Evolutionary conservation across 2,329 filamentous ascomycete genomes (phyloP).

Genomic region (Fusarium sterilihyphosum): DNA sequence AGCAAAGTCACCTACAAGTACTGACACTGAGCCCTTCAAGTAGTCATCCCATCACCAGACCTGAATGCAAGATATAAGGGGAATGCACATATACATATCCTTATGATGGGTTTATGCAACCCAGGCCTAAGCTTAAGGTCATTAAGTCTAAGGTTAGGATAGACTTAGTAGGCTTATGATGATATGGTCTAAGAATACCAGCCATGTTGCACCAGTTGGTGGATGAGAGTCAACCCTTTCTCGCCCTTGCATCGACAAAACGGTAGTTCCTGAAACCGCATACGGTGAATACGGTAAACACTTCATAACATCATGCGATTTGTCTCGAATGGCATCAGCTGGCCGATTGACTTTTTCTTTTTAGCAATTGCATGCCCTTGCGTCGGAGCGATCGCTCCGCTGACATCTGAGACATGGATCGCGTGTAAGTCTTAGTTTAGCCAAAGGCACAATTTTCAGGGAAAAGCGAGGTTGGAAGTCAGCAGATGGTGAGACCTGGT

Average conservation of each 20-base stretch:
- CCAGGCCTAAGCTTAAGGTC: not conserved
- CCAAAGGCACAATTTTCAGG: not conserved
- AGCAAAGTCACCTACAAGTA: not conserved
- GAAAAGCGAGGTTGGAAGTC: not conserved
- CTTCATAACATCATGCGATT: not conserved
- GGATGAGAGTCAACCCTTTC: not conserved
- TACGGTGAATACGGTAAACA: not conserved
- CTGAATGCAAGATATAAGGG: not conserved
- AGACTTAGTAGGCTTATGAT: not conserved
- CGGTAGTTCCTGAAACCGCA: not conserved
- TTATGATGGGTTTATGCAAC: not conserved
- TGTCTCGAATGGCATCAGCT: slow-evolving; percentile 12
- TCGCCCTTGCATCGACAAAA: not conserved
- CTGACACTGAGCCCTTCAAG: not conserved
- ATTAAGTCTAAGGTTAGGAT: too few species aligned
- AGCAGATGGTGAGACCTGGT: not conserved
- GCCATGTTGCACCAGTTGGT: not conserved
- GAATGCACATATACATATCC: not conserved
- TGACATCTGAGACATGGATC: slow-evolving; percentile 9
- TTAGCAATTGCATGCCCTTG: not conserved
- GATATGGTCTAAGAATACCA: not conserved
- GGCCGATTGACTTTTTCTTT: not conserved
- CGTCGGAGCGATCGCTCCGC: slow-evolving; percentile 18
- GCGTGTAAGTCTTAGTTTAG: slow-evolving; percentile 6
- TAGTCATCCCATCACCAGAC: not conserved